Conservation (phyloP, 768 basidiomycete genomes). For the Phylloporus sp. region DNA sequence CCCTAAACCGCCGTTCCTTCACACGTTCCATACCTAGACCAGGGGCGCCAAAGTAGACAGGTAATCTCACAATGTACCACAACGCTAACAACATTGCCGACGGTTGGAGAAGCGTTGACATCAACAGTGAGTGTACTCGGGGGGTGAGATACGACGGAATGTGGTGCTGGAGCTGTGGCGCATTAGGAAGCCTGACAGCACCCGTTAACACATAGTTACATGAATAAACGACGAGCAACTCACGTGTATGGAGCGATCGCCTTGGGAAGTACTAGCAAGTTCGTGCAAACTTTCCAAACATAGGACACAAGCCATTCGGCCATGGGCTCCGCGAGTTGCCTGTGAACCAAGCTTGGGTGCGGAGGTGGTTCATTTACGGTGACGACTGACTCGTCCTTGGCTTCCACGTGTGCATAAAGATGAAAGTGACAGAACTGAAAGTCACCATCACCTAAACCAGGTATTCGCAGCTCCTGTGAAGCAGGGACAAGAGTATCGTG, state of each 20-base stretch:
- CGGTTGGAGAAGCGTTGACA: constrained; percentile 78
- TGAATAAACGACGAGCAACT: constrained; percentile 24
- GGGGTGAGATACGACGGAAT: constrained; percentile 46
- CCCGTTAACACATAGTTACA: constrained; percentile 8
- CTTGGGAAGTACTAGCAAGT: constrained; percentile 57
- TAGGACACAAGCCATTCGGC: constrained; percentile 77
- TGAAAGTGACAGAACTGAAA: constrained; percentile 23
- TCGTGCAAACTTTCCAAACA: constrained; percentile 80
- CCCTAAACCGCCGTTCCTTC: constrained; percentile 63
- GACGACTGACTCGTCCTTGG: constrained; percentile 30
- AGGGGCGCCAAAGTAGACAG: constrained; percentile 58
- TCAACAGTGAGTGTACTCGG: constrained; percentile 66
- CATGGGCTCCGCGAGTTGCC: constrained; percentile 70
- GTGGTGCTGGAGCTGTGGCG: constrained; percentile 34
- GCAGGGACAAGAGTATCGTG: constrained; percentile 21
- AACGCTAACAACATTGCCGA: constrained; percentile 74
- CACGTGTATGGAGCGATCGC: constrained; percentile 54
- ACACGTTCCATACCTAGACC: constrained; percentile 47
- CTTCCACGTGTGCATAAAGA: constrained; percentile 10
- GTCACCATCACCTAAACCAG: constrained; percentile 24
- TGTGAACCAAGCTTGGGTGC: constrained; percentile 53
- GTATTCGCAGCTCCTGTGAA: constrained; percentile 16
- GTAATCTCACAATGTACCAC: constrained; percentile 80
- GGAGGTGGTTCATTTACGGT: constrained; percentile 36
- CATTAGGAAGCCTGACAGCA: constrained; percentile 25